A percentile compares a stretch with the other conserved stretches of the same genome.
phyloP scores from a whole-genome alignment of 768 basidiomycete species.

The Mrakia gelida region DNA sequence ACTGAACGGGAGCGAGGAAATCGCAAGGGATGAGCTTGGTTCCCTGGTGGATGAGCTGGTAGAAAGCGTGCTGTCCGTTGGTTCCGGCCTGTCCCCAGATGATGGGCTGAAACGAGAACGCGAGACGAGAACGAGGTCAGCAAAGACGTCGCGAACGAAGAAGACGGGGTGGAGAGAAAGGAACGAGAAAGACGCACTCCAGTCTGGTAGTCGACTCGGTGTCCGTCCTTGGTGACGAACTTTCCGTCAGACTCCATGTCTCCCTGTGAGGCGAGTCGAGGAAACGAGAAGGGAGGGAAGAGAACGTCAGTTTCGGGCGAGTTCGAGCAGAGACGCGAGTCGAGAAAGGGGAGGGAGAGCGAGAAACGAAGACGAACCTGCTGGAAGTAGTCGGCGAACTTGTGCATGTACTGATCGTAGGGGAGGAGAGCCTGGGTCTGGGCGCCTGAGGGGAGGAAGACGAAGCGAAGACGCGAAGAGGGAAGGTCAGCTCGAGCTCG shows the following conservation, averaged over 20 bases:
- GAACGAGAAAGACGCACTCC: constrained; percentile 59
- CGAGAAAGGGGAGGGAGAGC: not conserved
- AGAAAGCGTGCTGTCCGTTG: constrained; percentile 94
- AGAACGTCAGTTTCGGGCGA: no score
- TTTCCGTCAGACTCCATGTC: constrained; percentile 99
- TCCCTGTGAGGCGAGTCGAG: constrained; percentile 50
- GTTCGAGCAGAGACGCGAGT: not conserved
- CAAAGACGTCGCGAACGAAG: no score
- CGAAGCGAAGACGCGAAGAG: not conserved
- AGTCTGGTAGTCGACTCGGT: constrained; percentile 91
- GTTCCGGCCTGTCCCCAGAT: constrained; percentile 99
- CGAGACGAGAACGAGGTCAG: no score
- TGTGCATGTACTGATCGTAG: constrained; percentile 98
- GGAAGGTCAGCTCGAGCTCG: constrained; percentile 8
- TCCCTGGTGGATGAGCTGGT: constrained; percentile 66
- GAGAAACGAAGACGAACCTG: constrained; percentile 63
- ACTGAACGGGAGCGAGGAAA: constrained; percentile 82
- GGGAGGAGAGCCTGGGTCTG: constrained; percentile 94
- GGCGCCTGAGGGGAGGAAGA: constrained; percentile 54
- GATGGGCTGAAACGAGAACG: constrained; percentile 64
- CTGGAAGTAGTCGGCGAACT: constrained; percentile 99
- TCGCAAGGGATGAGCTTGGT: constrained; percentile 63
- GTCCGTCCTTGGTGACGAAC: constrained; percentile 86
- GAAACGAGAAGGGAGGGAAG: no score
- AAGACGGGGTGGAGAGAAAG: not conserved